A percentile compares a stretch with the other conserved stretches of the same genome.
Conservation (phyloP, 1,284 basidiomycete genomes). For the Apiotrichum laibachii region DNA sequence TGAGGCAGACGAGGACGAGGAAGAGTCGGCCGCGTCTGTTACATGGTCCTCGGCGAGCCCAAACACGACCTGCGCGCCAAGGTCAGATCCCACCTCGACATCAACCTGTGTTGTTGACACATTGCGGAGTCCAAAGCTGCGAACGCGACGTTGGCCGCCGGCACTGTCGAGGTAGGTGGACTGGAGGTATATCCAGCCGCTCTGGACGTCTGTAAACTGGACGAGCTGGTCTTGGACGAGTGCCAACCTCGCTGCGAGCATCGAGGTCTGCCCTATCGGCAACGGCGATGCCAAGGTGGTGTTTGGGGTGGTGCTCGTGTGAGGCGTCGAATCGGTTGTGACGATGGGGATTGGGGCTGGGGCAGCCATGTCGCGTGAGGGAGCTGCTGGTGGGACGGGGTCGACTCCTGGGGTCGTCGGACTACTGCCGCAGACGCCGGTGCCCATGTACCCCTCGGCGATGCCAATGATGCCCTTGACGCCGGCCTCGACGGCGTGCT, state of each 20-base stretch:
- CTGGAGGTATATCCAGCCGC: constrained; percentile 49
- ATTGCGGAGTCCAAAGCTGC: constrained; percentile 42
- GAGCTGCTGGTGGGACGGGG: not conserved
- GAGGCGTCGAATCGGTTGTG: not conserved
- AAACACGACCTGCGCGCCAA: constrained; percentile 36
- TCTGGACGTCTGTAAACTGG: constrained; percentile 40
- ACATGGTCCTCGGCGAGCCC: constrained; percentile 41
- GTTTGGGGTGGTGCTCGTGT: not conserved
- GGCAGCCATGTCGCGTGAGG: not conserved
- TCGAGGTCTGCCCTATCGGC: not conserved
- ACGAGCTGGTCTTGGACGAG: constrained; percentile 26
- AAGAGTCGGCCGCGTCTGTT: constrained; percentile 14
- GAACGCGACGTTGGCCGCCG: constrained; percentile 32
- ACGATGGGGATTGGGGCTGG: constrained; percentile 11
- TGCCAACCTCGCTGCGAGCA: constrained; percentile 17
- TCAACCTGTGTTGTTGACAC: constrained; percentile 25
- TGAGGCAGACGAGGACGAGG: constrained; percentile 34
- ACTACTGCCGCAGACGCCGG: not conserved
- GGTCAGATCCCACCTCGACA: constrained; percentile 42
- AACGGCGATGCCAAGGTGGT: not conserved
- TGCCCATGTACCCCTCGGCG: constrained; percentile 10
- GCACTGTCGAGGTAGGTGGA: constrained; percentile 42
- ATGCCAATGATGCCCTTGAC: constrained; percentile 53
- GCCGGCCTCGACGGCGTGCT: constrained; percentile 38
- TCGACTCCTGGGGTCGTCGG: not conserved